Evolutionary conservation across 768 basidiomycete genomes (phyloP).

Genomic region (Amanita pseudoporphyria): DNA sequence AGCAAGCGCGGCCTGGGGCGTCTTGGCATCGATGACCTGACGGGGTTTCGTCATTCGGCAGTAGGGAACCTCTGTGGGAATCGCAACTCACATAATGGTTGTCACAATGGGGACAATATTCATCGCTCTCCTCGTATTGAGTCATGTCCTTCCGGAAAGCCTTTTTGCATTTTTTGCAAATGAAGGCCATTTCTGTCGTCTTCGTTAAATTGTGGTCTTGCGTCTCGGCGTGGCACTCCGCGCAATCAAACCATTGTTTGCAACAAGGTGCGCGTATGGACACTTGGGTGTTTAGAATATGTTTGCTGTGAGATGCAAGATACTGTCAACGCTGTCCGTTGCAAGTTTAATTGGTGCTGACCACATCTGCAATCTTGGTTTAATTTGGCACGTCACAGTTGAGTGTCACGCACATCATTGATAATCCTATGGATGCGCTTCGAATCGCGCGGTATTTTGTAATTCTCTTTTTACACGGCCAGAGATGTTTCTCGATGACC

Average conservation of each 20-base stretch:
- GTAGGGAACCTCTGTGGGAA: not conserved
- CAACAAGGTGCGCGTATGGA: constrained; percentile 95
- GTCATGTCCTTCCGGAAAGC: constrained; percentile 95
- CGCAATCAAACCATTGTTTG: constrained; percentile 95
- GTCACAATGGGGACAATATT: constrained; percentile 97
- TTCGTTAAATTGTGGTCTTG: constrained; percentile 65
- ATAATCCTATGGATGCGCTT: no score
- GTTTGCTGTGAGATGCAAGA: constrained; percentile 46
- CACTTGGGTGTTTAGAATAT: constrained; percentile 93
- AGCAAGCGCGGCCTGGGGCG: constrained; percentile 72
- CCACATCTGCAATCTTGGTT: not conserved
- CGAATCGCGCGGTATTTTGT: no score
- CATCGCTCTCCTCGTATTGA: constrained; percentile 90
- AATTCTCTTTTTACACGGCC: no score
- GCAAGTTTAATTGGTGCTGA: not conserved
- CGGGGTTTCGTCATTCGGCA: not conserved
- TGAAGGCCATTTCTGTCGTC: constrained; percentile 57
- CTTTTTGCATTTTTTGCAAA: constrained; percentile 61
- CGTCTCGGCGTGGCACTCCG: constrained; percentile 87
- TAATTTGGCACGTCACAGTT: constrained; percentile 5
- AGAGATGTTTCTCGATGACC: no score
- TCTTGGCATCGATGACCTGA: constrained; percentile 90
- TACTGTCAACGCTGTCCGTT: not conserved
- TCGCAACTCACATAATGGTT: constrained; percentile 86
- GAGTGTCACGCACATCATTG: not conserved